A percentile compares a stretch with the other conserved stretches of the same genome.
These are phyloP conservation scores for Macadamia integrifolia DNA, from an alignment of 164 flowering plant genomes.

Conservation along the genomic window DNA sequence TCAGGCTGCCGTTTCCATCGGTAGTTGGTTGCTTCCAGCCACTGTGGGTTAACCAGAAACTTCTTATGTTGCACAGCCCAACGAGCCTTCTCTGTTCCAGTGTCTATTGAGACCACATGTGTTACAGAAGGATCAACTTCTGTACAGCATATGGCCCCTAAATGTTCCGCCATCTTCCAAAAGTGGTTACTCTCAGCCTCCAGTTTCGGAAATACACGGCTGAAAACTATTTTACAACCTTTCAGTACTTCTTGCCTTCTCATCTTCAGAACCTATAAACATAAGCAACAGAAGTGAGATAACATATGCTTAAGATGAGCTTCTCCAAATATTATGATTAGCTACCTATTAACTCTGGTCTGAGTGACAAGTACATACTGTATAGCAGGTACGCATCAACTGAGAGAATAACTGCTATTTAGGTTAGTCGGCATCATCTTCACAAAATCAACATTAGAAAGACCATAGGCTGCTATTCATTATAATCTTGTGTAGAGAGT, in stretches of 20 bases:
- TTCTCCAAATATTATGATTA: neutral
- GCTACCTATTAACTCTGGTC: neutral
- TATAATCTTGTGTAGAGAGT: no score
- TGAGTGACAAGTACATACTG: no score
- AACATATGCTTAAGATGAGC: neutral
- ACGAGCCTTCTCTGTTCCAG: constrained; percentile 62
- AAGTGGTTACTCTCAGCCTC: constrained; percentile 42
- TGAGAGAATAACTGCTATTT: no score
- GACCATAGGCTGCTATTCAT: no score
- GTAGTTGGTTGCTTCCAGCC: constrained; percentile 73
- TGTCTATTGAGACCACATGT: constrained; percentile 57
- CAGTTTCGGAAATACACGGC: constrained; percentile 49
- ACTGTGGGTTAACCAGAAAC: constrained; percentile 56
- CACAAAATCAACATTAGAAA: no score
- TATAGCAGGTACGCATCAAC: no score
- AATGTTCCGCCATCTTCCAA: constrained; percentile 70
- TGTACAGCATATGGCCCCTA: constrained; percentile 65
- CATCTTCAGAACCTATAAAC: constrained; percentile 46
- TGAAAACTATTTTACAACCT: constrained; percentile 70
- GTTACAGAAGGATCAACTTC: constrained; percentile 65
- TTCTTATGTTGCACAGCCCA: constrained; percentile 64
- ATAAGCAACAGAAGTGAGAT: neutral
- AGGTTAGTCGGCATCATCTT: no score
- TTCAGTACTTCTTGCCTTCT: constrained; percentile 47
- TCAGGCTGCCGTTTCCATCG: constrained; percentile 67